Evolutionary conservation across 768 basidiomycete species (phyloP).

Genomic region (Termitomyces sp.): DNA sequence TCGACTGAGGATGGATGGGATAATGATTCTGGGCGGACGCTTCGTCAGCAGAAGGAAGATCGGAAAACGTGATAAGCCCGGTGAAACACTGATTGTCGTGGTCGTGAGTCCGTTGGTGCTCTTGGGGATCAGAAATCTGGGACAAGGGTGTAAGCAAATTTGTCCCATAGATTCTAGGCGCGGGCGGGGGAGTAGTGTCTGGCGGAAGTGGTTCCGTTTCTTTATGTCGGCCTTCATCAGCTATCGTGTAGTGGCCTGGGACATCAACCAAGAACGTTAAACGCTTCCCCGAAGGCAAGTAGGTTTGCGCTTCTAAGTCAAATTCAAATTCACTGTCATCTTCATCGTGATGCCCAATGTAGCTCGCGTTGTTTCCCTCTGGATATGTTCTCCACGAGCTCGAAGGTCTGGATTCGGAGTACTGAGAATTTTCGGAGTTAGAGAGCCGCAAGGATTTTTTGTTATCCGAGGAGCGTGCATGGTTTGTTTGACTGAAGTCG

Average conservation of each 20-base stretch:
- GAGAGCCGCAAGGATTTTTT: too few relatives aligned
- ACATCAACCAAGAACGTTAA: neutral
- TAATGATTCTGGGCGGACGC: neutral
- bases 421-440: too few relatives aligned
- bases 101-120: neutral
- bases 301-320: neutral
- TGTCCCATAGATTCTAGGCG: neutral
- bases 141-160: neutral
- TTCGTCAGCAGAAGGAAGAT: neutral
- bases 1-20: neutral
- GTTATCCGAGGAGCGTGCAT: neutral
- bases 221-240: neutral
- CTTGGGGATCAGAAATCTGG: neutral
- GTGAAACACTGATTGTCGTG: neutral
- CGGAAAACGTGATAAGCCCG: neutral
- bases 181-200: slow-evolving; percentile 1
- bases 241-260: neutral
- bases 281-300: neutral
- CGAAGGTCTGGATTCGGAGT: too few relatives aligned
- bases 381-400: neutral
- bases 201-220: slow-evolving; percentile 10
- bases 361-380: too few relatives aligned
- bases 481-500: neutral
- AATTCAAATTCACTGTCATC: neutral
- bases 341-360: too few relatives aligned